Evolutionary conservation across 2,329 filamentous ascomycete genomes (phyloP), one percentile per base, ranked within the genome.

Genomic region (Zymoseptoria ardabiliae): DNA sequence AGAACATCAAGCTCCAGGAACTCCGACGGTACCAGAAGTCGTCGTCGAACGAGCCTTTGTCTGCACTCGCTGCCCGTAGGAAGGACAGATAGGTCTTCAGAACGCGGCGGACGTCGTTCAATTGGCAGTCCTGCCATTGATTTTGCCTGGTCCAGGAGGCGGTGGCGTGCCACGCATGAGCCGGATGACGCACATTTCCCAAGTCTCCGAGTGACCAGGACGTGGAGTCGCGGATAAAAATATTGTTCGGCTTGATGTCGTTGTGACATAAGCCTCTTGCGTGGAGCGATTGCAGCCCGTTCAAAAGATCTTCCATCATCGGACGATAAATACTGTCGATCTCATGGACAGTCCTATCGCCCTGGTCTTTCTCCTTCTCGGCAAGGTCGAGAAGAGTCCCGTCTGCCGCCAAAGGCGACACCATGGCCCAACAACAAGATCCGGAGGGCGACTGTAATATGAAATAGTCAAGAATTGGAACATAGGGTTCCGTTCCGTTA

Each of bases 241-340:
- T 66, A 50, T 75, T 75, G 54, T 63, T 62, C 0, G 69, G 68
- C 58, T 75, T 75, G 51, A 75, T 61, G 50, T 76, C 73, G 61
- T 75, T 71, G 57, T 75, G 73, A 60, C 73, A 75, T 49, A 68
- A 70, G 13, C 71, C 71, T 11, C 60, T 60, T 6, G 28, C 28
- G 54, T 76, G 73, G 3, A 75, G 62, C 1, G 13, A 48, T 11
- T 63, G 55, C 4, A 75, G 59, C 9, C 57, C 63, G 0, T 23
- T 11, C 8, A 75, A 68, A 3, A 74, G 57, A 9, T 58, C 23
- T 25, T 70, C 57, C 50, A 75, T 70, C 2, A 64, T 60, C 4
- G 70, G 68, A 6, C 73, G 71, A 54, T 70, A 72, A 7, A 54
- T 25, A 6, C 52, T 54, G 50, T 75, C 73, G 2, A 73, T 49